Percentiles rank a stretch among this genome's conserved stretches.
phyloP scores from a whole-genome alignment of 176 grass and related monocot genomes.

The Leersia perrieri region DNA sequence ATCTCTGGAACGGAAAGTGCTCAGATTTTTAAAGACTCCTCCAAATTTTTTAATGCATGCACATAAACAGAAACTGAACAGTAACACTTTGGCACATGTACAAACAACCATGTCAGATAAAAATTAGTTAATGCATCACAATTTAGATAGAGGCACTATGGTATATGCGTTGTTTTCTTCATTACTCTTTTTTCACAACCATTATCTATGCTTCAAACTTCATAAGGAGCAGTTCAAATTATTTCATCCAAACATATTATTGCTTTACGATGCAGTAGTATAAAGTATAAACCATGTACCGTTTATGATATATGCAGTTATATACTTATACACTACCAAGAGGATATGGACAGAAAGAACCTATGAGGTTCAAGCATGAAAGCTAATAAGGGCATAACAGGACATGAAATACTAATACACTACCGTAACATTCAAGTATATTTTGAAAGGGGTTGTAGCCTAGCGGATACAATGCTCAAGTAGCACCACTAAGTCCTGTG shows the following conservation, averaged over 20 bases:
- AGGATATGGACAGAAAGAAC: neutral
- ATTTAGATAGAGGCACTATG: neutral
- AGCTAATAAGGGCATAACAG: conserved; percentile 4
- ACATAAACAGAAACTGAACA: neutral
- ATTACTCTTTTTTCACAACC: neutral
- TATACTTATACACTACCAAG: too few species aligned
- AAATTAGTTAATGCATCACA: neutral
- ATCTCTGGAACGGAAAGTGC: neutral
- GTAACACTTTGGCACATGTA: neutral
- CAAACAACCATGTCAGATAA: neutral
- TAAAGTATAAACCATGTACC: conserved; percentile 1
- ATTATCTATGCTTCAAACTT: neutral
- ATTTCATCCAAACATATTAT: conserved; percentile 26
- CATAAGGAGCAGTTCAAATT: neutral
- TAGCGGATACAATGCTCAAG: too few species aligned
- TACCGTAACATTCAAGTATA: conserved; percentile 2
- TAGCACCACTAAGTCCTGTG: too few species aligned
- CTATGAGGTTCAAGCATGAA: conserved; percentile 13
- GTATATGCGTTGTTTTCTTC: neutral
- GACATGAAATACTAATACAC: neutral
- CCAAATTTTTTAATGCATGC: neutral
- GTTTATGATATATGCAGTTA: neutral
- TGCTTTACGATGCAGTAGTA: conserved; percentile 11
- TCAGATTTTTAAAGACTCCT: neutral
- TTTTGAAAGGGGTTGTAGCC: too few species aligned